Evolutionary conservation across 2,329 filamentous ascomycete species (phyloP), one percentile per base, ranked within the genome.

Genomic region (Paradendryphiella salina): DNA sequence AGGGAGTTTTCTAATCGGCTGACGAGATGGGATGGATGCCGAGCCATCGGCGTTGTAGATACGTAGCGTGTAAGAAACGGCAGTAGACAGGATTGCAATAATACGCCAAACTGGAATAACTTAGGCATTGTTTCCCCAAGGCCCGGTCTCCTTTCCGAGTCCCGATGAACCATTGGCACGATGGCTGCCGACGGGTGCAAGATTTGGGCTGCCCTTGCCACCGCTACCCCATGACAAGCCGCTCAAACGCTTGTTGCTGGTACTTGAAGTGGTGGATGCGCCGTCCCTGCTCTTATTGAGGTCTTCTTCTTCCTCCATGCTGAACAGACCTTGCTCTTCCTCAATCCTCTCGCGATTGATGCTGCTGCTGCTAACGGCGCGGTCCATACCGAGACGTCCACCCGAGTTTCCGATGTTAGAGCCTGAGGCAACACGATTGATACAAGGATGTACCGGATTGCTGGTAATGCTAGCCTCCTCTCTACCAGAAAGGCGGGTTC

Each of bases 361-460:
- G 45, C 70, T 74, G 52, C 64, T 73, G 57, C 71, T 74, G 56
- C 70, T 73, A 8, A 75, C 68, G 23, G 73, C 67, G 18, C 73
- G 71, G 50, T 74, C 73, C 37, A 74, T 61, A 13, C 60, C 65
- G 39, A 71, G 65, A 43, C 69, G 63, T 32, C 63, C 65, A 28
- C 55, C 53, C 2, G 70, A 63, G 52, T 59, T 67, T 7, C 61
- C 65, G 15, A 73, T 63, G 54, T 66, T 73, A 10, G 62, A 67
- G 29, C 46, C 60, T 23, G 67, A 72, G 13, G 69, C 59, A 29
- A 76, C 67, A 32, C 65, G 68, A 40, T 61, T 56, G 60, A 91
- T 89, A 85, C 63, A 95, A 84, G 90, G 91, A 90, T 69, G 86
- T 14, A 70, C 56, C 2, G 67, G 65, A 17, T 60, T 61, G 18